Evolutionary conservation across 2,329 filamentous ascomycete species (phyloP), one percentile per base, ranked within the genome.

Genomic region (Arthrinium puccinioides): DNA sequence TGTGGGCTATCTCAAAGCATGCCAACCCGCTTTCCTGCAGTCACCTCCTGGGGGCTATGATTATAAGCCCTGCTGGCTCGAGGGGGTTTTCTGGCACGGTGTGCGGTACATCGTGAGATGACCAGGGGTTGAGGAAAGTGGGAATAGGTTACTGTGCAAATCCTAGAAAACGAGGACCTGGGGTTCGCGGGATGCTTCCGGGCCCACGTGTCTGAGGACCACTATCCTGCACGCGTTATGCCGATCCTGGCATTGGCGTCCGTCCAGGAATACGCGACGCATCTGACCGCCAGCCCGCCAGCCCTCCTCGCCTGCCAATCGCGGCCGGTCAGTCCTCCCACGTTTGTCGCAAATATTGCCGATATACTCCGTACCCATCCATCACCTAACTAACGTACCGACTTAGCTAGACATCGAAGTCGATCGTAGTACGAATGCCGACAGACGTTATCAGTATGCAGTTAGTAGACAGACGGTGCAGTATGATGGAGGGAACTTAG

Each of bases 1-100:
- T 13, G 33, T 36, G 33, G 33, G 19, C 26, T 26, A 20, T 36
- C 13, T 18, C 25, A 11, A 27, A 27, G 24, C 33, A 21, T 16
- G n/a, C 21, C 24, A 20, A 24, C 33, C 33, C 33, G 33, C 33
- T 36, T 36, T 36, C 33, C 19, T 36, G 33, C 33, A 27, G 23
- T 27, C 25, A 27, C 15, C 25, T 27, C 25, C 25, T 14, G 25
- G 25, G 25, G n/a, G n/a, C n/a, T n/a, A n/a, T n/a, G n/a, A n/a
- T n/a, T n/a, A n/a, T n/a, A n/a, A 27, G 25, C 13, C 25, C 25
- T n/a, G 9, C 24, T 36, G 16, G 23, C 25, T n/a, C 24, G 33
- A 28, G 23, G 24, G 24, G 33, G 13, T 11, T 27, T 27, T 27
- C 25, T 27, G 25, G 25, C 25, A 27, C 33, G 33, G 33, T 36